Evolutionary conservation across 495 filamentous ascomycete species (phyloP), one percentile per base, ranked within the genome.

Genomic region (Podospora sp.): DNA sequence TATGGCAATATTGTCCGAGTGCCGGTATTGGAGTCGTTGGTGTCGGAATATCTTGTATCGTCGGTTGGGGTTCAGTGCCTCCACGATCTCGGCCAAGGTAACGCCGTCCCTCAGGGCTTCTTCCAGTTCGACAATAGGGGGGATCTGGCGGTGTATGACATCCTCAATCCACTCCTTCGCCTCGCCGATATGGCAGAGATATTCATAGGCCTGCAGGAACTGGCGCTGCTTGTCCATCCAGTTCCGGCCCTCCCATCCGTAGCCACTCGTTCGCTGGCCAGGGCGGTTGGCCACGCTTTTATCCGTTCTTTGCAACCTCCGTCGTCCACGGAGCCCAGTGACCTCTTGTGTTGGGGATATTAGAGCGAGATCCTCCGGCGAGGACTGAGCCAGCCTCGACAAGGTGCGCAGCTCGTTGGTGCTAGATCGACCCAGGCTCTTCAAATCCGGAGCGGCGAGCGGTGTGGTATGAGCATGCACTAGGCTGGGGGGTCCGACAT

Each of bases 201-300:
- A 99, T 77, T 99, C 96, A 74, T 99, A 99, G 11, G 96, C 96
- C 77, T 97, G 93, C 36, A 98, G 81, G 74, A 97, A 98, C 74
- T 98, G 93, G 59, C 96, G 86, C 75, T 97, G 92, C 75, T 95
- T 93, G 76, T 99, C 96, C 94, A 99, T 98, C 96, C 95, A 98
- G 72, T 92, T 97, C 52, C 92, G 87, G 20, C 89, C 92, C 63
- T 89, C 90, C 90, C 92, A 97, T 61, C 89, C 82, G 81, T 80
- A 88, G 75, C 75, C 79, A 77, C 77, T 82, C 73, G 70, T 78
- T 73, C 79, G 84, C 65, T 73, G 86, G 62, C 81, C 84, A 25
- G 76, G 76, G 6, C 80, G 80, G 65, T 75, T 75, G 8, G 81
- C 72, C 51, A 77, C 80, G 60, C 78, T 66, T 68, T 81, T 80